Conservation (phyloP, 257 asterid species). For the Capsicum rhomboideum region DNA sequence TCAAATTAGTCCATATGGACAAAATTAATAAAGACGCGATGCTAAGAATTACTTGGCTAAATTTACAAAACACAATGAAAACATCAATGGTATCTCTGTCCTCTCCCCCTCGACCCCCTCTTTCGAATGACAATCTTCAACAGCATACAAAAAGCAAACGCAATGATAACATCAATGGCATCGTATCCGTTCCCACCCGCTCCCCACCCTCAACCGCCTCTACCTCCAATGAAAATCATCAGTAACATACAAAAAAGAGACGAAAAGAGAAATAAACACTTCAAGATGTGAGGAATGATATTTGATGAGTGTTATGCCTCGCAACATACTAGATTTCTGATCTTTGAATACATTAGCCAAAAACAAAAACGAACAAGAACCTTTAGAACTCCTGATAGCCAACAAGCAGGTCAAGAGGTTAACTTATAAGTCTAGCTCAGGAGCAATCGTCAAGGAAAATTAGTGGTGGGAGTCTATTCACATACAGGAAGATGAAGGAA, state of each 20-base stretch:
- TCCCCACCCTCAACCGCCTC: neutral
- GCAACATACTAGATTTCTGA: neutral
- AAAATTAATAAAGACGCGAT: neutral
- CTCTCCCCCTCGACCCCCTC: neutral
- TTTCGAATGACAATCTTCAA: neutral
- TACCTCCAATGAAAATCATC: neutral
- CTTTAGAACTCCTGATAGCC: neutral
- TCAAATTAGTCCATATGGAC: neutral
- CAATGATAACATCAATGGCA: neutral
- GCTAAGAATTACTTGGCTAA: neutral
- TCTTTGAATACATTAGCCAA: conserved; percentile 1
- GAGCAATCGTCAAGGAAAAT: neutral
- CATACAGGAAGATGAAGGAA: neutral
- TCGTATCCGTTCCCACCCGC: neutral
- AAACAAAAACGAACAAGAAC: neutral
- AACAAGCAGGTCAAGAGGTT: neutral
- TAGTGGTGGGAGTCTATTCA: neutral
- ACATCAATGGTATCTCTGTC: neutral
- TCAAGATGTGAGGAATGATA: neutral
- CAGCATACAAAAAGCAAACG: neutral
- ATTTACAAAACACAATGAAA: neutral
- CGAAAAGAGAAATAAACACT: neutral
- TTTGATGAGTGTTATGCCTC: neutral
- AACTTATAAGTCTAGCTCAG: neutral
- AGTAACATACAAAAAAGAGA: neutral